phyloP scores from a whole-genome alignment of 176 grass and related monocot genomes.

The Oryza punctata region DNA sequence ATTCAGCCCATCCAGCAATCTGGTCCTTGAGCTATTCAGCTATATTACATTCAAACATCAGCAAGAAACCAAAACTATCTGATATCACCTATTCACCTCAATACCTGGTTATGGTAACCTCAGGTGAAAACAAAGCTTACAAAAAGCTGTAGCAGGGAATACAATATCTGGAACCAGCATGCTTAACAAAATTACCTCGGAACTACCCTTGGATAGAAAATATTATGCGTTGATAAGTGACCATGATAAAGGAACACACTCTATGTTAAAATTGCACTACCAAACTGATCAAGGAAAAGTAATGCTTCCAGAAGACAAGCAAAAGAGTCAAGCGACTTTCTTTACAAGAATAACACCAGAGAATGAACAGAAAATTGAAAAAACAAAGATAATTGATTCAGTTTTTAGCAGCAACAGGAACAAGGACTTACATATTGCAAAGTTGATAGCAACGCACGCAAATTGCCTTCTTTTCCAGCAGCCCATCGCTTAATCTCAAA shows the following conservation, averaged over 20 bases:
- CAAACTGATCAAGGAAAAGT: not conserved
- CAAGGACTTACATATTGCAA: conserved; percentile 89
- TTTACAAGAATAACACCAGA: conserved; percentile 1
- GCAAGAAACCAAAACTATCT: not conserved
- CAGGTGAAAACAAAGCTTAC: conserved; percentile 1
- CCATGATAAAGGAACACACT: conserved; percentile 16
- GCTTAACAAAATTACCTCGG: conserved; percentile 3
- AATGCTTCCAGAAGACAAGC: not conserved
- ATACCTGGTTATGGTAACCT: not conserved
- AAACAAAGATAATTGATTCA: conserved; percentile 4
- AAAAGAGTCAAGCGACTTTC: not conserved
- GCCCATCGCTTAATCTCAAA: conserved; percentile 98
- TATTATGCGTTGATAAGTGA: not conserved
- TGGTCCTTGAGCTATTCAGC: not conserved
- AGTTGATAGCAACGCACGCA: conserved; percentile 87
- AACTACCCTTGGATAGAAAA: conserved; percentile 5
- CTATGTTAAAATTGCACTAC: not conserved
- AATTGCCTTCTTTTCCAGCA: conserved; percentile 98
- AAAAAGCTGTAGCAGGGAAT: conserved; percentile 1
- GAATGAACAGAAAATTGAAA: conserved; percentile 4
- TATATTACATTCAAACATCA: conserved; percentile 16
- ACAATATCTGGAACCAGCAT: not conserved
- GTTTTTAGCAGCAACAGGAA: conserved; percentile 23
- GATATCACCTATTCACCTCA: not conserved
- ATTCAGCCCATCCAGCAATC: not conserved